Percentiles rank a stretch among this genome's conserved stretches.
Evolutionary conservation across 2,329 filamentous ascomycete genomes (phyloP).

Genomic region (Chaetothyriales sp.): DNA sequence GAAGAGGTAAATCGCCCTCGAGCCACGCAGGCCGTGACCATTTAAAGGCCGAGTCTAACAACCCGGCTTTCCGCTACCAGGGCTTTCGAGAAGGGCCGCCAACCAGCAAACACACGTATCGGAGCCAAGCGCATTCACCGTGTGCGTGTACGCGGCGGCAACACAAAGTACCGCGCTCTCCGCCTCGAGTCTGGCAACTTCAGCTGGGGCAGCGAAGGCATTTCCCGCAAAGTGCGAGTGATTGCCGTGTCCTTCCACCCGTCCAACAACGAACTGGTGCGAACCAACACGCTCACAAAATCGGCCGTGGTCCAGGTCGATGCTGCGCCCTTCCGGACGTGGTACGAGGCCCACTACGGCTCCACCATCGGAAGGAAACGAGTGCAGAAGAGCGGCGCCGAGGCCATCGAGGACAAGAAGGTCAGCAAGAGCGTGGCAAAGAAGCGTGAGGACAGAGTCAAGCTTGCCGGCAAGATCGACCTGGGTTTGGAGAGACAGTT

Average conservation of each 20-base stretch:
- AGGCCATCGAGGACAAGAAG: constrained; percentile 51
- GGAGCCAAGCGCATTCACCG: constrained; percentile 92
- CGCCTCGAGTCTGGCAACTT: constrained; percentile 99
- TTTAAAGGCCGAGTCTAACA: constrained; percentile 44
- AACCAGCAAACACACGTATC: constrained; percentile 99
- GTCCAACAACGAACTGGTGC: constrained; percentile 99
- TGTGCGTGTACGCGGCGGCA: constrained; percentile 92
- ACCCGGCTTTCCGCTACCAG: constrained; percentile 47
- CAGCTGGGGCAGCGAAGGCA: constrained; percentile 95
- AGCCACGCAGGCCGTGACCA: background rate
- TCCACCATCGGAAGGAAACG: constrained; percentile 75
- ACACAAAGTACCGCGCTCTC: constrained; percentile 99
- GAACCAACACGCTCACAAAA: constrained; percentile 99
- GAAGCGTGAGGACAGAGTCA: constrained; percentile 85
- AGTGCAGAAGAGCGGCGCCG: constrained; percentile 58
- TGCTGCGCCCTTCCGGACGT: constrained; percentile 97
- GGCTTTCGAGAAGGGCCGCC: constrained; percentile 99
- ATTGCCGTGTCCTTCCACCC: constrained; percentile 98
- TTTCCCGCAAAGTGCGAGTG: constrained; percentile 97
- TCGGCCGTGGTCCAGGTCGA: constrained; percentile 98
- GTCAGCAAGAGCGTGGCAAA: constrained; percentile 92
- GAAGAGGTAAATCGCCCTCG: constrained; percentile 34
- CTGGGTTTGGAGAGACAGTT: constrained; percentile 90
- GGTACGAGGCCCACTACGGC: constrained; percentile 99
- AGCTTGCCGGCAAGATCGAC: constrained; percentile 84